Conservation (phyloP, 78 protist genomes). For the Tieghemostelium lacteum region DNA sequence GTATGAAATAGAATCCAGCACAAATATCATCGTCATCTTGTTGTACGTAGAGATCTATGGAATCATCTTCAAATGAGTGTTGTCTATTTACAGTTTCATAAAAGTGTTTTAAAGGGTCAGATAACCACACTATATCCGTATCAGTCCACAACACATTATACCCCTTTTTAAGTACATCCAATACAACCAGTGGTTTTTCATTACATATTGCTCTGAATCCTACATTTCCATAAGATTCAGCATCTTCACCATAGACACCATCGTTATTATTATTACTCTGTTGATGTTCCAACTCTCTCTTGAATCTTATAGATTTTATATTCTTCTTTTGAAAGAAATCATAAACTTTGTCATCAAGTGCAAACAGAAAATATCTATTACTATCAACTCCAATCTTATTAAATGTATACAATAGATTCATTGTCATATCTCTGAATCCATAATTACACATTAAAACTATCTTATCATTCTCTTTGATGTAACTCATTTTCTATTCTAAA, state of each 20-base stretch:
- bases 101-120: constrained; percentile 38
- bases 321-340: too few species aligned
- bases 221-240: constrained; percentile 65
- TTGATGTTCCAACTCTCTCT: not conserved
- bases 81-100: not conserved
- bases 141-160: constrained; percentile 79
- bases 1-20: constrained; percentile 73
- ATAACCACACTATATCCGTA: constrained; percentile 71
- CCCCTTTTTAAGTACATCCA: constrained; percentile 53
- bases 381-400: not conserved
- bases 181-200: constrained; percentile 74
- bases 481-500: too few species aligned
- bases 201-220: constrained; percentile 73
- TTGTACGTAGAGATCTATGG: constrained; percentile 41
- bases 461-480: constrained; percentile 2
- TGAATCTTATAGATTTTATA: not conserved
- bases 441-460: constrained; percentile 71
- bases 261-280: not conserved
- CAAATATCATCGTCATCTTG: constrained; percentile 80
- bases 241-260: constrained; percentile 68
- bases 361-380: constrained; percentile 24
- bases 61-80: not conserved
- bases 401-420: constrained; percentile 45
- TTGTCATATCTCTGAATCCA: constrained; percentile 68
- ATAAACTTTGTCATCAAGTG: constrained; percentile 24